A percentile compares a stretch with the other conserved stretches of the same genome.
These are phyloP conservation scores for Obelidium mucronatum DNA, from an alignment of 192 early-diverging fungal species.

Conservation along the genomic window DNA sequence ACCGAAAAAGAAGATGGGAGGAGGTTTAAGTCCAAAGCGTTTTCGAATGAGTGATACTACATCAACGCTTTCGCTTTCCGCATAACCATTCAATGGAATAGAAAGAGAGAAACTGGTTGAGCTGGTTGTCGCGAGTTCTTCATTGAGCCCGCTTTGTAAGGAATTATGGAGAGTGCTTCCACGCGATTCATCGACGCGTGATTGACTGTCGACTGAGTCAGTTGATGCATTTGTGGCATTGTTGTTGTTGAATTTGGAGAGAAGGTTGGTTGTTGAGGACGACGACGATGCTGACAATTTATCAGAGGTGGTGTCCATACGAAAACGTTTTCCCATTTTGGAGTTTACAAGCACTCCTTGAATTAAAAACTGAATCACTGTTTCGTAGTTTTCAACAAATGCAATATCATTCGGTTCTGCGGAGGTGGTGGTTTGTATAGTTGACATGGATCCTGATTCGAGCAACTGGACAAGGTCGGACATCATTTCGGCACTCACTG, in stretches of 20 bases:
- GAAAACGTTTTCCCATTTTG: not conserved
- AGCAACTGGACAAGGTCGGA: too few relatives aligned
- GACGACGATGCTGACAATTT: not conserved
- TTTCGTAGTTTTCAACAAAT: not conserved
- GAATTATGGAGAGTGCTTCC: too few relatives aligned
- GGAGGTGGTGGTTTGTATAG: not conserved
- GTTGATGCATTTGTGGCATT: not conserved
- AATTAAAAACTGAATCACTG: not conserved
- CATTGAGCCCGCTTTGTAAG: too few relatives aligned
- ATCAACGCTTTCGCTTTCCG: slow-evolving; percentile 29
- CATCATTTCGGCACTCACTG: not conserved
- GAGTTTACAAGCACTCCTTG: not conserved
- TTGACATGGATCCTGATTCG: too few relatives aligned
- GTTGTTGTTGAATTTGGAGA: not conserved
- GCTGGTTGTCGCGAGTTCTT: too few relatives aligned
- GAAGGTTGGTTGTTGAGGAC: not conserved
- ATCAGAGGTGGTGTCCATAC: not conserved
- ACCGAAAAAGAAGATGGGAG: slow-evolving; percentile 47
- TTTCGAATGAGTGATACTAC: slow-evolving; percentile 43
- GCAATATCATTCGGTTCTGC: not conserved
- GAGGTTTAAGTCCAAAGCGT: slow-evolving; percentile 41
- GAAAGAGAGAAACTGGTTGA: slow-evolving; percentile 21
- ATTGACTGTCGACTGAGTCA: not conserved
- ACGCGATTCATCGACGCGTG: too few relatives aligned
- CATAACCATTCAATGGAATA: slow-evolving; percentile 33